Evolutionary conservation across 768 basidiomycete species (phyloP).

Genomic region (Auricularia sp.): DNA sequence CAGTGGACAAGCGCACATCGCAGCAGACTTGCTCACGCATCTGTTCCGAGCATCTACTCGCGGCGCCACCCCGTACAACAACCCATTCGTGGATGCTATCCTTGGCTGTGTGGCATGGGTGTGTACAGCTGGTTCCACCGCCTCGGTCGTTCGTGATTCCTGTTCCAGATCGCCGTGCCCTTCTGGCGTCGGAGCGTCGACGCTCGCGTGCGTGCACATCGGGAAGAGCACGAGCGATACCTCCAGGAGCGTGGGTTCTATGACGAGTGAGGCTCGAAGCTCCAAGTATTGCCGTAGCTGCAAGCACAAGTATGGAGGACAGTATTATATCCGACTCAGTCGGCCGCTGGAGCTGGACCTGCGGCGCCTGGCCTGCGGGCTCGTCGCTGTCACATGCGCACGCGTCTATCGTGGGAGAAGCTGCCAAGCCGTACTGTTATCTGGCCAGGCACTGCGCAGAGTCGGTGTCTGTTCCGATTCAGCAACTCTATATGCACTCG

Average conservation of each 20-base stretch:
- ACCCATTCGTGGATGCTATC: conserved; percentile 42
- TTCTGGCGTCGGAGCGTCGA: conserved; percentile 45
- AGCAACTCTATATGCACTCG: no score
- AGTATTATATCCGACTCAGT: no score
- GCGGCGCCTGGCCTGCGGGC: no score
- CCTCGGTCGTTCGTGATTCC: neutral
- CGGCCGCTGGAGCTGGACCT: no score
- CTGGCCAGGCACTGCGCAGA: no score
- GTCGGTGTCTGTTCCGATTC: no score
- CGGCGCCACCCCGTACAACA: conserved; percentile 52
- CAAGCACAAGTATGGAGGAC: no score
- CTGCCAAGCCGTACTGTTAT: no score
- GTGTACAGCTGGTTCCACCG: conserved; percentile 9
- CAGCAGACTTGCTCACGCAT: conserved; percentile 55
- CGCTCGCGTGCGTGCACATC: conserved; percentile 33
- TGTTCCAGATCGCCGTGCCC: conserved; percentile 36
- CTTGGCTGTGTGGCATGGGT: conserved; percentile 34
- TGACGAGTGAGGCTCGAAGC: neutral
- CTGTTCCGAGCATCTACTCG: conserved; percentile 63
- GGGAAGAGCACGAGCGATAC: conserved; percentile 36
- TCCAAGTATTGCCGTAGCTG: neutral
- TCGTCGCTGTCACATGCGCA: no score
- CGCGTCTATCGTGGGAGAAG: no score
- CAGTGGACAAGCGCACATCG: conserved; percentile 63
- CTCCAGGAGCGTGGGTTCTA: conserved; percentile 35